Percentiles rank a stretch among this genome's conserved stretches.
phyloP scores from a whole-genome alignment of 1,139 yeast species.

The Hemisphaericaspora xylofermentans region DNA sequence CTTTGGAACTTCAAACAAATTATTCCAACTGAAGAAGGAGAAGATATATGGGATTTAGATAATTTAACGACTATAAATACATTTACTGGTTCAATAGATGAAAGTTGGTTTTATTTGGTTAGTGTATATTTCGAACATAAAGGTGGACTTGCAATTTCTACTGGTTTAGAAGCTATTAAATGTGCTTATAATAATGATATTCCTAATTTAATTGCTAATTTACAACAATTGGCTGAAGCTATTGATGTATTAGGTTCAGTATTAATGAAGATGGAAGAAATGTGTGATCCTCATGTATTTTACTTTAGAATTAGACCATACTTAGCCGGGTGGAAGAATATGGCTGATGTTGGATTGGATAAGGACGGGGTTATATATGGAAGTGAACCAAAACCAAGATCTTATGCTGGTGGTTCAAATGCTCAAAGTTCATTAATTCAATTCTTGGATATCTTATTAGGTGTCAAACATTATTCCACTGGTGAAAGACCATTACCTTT shows the following conservation, averaged over 20 bases:
- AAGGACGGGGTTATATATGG: conserved; percentile 81
- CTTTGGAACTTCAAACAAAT: conserved; percentile 83
- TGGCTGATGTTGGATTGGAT: conserved; percentile 80
- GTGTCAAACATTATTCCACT: conserved; percentile 75
- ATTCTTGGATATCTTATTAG: conserved; percentile 73
- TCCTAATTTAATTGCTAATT: conserved; percentile 36
- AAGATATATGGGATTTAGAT: conserved; percentile 51
- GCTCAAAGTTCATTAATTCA: conserved; percentile 92
- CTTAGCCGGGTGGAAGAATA: conserved; percentile 92
- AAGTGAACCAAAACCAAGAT: conserved; percentile 53
- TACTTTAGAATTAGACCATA: conserved; percentile 85
- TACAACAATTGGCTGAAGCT: conserved; percentile 69
- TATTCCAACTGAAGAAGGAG: conserved; percentile 35
- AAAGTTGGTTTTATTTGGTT: conserved; percentile 89
- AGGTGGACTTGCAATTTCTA: conserved; percentile 71
- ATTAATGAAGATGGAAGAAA: conserved; percentile 82
- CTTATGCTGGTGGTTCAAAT: conserved; percentile 87
- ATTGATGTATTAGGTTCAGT: conserved; percentile 77
- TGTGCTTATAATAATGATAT: conserved; percentile 32
- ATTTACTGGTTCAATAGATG: conserved; percentile 88
- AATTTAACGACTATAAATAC: conserved; percentile 79
- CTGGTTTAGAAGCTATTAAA: conserved; percentile 46
- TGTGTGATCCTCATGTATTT: conserved; percentile 92
- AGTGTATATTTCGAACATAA: conserved; percentile 82
- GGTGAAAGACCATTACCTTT: conserved; percentile 56